Conservation (phyloP, 805 yeast genomes). For the Wickerhamiella sergipiensis region DNA sequence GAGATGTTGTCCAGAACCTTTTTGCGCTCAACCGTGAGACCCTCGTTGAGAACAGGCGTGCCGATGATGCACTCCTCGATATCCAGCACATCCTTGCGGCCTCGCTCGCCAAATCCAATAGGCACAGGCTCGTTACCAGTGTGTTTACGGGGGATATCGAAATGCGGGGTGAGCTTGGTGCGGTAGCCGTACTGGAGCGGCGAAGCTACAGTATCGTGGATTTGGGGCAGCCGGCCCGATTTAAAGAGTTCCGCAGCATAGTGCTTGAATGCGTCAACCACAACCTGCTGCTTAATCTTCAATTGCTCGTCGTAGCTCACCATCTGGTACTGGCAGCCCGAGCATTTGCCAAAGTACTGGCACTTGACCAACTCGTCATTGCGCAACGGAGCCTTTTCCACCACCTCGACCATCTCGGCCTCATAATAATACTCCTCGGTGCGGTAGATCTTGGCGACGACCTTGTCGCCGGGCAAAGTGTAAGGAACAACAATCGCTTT, state of each 20-base stretch:
- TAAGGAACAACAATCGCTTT: constrained; percentile 78
- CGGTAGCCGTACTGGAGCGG: constrained; percentile 70
- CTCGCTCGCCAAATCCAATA: constrained; percentile 81
- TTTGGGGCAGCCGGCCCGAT: constrained; percentile 35
- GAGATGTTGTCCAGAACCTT: constrained; percentile 36
- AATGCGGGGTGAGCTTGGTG: constrained; percentile 93
- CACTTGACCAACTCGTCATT: constrained; percentile 55
- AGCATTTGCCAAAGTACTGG: constrained; percentile 79
- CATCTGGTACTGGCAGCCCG: constrained; percentile 90
- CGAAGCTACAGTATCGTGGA: constrained; percentile 55
- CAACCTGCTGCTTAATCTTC: constrained; percentile 55
- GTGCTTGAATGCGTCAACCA: constrained; percentile 65
- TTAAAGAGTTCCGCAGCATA: constrained; percentile 35
- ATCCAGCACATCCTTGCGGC: constrained; percentile 56
- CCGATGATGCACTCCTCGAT: constrained; percentile 92
- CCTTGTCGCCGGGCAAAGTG: constrained; percentile 75
- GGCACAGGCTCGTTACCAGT: constrained; percentile 41
- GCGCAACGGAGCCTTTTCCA: constrained; percentile 31
- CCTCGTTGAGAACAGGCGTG: constrained; percentile 61
- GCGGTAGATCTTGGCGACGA: constrained; percentile 55
- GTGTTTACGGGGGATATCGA: constrained; percentile 52
- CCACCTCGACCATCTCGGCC: constrained; percentile 51
- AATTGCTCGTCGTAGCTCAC: constrained; percentile 63
- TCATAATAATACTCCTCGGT: constrained; percentile 65
- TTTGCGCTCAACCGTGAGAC: constrained; percentile 54